Evolutionary conservation across 805 yeast genomes (phyloP), one percentile per base, ranked within the genome.

Genomic region (Candida glaebosa): DNA sequence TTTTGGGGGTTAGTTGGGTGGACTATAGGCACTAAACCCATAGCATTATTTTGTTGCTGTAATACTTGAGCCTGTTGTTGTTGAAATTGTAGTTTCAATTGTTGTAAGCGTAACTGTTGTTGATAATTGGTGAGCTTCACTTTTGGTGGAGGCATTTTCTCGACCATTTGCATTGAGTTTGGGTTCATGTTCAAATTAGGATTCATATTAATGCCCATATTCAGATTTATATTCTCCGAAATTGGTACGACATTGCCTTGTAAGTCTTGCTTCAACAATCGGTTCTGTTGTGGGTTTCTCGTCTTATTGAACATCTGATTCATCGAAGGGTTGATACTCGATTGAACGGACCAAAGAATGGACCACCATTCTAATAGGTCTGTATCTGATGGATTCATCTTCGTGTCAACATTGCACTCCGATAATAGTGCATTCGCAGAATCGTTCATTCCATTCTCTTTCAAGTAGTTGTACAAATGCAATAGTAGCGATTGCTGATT

Each of bases 361-460:
- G 70, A 67, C 80, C 81, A 78, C 83, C 83, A 78, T 47, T 78
- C 81, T 37, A 73, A 54, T 10, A 78, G 53, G 45, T 76, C 75
- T 0, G 79, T 67, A 16, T 74, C 77, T 3, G 67, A 64, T 7
- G 10, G 9, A 16, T 40, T 31, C 26, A 24, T 32, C 19, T n/a
- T 51, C 34, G 20, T 43, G 7, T 20, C 42, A 6, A 32, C 38
- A n/a, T 44, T 42, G 10, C 45, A 42, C 36, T 48, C 53, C 18
- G 41, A 7, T 7, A 78, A 50, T n/a, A 78, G 60, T 3, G 69
- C 54, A 39, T 63, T 68, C 1, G 84, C 82, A 9, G 79, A 67
- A 26, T 74, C 79, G 45, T 67, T 68, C 41, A 68, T 63, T 9
- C 74, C 72, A 45, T 75, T 75, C 31, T 69, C 67, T 3, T 67